phyloP scores from a whole-genome alignment of 257 asterid genomes.

The Ilex asprella region DNA sequence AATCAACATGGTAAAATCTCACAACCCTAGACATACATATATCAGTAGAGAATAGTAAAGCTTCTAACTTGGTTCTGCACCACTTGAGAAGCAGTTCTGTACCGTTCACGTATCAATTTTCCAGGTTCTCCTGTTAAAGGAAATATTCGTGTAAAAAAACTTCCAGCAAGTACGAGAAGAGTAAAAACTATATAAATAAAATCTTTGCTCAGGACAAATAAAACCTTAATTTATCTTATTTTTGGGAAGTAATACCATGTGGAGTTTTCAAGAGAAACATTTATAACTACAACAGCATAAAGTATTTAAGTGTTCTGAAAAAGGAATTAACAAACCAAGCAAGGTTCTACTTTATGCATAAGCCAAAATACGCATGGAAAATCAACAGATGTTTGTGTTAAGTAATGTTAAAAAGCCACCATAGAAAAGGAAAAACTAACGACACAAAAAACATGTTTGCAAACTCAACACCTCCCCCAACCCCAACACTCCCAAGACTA shows the following conservation, averaged over 20 bases:
- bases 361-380: neutral
- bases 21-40: conserved; percentile 36
- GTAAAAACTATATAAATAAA: neutral
- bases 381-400: neutral
- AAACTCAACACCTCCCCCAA: no score
- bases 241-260: no score
- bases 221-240: no score
- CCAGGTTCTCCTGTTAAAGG: conserved; percentile 87
- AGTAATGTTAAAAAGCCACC: no score
- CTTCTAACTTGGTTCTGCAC: conserved; percentile 96
- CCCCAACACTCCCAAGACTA: no score
- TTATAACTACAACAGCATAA: no score
- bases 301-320: no score
- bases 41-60: conserved; percentile 54
- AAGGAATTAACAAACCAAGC: neutral
- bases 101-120: conserved; percentile 87
- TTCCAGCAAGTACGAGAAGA: neutral
- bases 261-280: no score
- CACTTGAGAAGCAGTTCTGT: conserved; percentile 99
- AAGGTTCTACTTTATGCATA: neutral
- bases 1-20: conserved; percentile 1
- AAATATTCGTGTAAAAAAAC: conserved; percentile 8
- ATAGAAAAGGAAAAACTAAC: no score
- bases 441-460: no score
- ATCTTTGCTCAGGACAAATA: neutral